Evolutionary conservation across 2,329 filamentous ascomycete genomes (phyloP).

Genomic region (Penicillium sp.): DNA sequence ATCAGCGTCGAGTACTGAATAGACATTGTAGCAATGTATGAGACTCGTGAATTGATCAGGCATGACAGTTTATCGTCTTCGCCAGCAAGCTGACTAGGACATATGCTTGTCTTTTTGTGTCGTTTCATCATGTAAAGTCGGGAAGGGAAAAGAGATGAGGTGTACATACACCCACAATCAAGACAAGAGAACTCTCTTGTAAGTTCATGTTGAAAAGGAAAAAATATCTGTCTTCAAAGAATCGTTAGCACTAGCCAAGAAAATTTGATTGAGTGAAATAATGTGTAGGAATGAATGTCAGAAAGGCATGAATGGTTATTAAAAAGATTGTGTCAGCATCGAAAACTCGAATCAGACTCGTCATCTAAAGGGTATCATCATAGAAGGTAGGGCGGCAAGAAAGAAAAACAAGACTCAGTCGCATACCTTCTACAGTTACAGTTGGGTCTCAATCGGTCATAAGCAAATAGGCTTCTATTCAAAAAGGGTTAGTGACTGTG

Average conservation of each 20-base stretch:
- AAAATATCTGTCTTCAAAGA: conserved; percentile 1
- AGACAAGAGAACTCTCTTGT: background rate
- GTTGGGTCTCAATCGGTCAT: conserved; percentile 8
- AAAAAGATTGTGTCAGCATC: conserved; percentile 58
- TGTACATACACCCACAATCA: conserved; percentile 31
- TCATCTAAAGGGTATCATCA: conserved; percentile 60
- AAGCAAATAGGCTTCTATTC: conserved; percentile 19
- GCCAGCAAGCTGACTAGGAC: conserved; percentile 67
- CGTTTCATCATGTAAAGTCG: conserved; percentile 70
- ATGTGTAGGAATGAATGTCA: conserved; percentile 36
- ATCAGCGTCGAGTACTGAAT: conserved; percentile 31
- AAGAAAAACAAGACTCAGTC: background rate
- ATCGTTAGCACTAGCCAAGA: conserved; percentile 5
- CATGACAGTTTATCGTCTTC: conserved; percentile 55
- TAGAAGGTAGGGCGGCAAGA: conserved; percentile 22
- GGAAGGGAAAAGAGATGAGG: conserved; percentile 23
- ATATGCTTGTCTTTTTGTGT: conserved; percentile 95
- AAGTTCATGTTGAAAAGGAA: background rate
- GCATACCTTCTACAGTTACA: conserved; percentile 24
- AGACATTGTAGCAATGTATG: conserved; percentile 15
- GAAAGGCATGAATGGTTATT: conserved; percentile 62
- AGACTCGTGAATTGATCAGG: conserved; percentile 45
- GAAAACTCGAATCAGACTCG: conserved; percentile 65
- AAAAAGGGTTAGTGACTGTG: conserved; percentile 30
- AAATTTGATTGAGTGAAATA: conserved; percentile 7